Conservation (phyloP, 2,329 filamentous ascomycete genomes). For the Fusarium domesticum region DNA sequence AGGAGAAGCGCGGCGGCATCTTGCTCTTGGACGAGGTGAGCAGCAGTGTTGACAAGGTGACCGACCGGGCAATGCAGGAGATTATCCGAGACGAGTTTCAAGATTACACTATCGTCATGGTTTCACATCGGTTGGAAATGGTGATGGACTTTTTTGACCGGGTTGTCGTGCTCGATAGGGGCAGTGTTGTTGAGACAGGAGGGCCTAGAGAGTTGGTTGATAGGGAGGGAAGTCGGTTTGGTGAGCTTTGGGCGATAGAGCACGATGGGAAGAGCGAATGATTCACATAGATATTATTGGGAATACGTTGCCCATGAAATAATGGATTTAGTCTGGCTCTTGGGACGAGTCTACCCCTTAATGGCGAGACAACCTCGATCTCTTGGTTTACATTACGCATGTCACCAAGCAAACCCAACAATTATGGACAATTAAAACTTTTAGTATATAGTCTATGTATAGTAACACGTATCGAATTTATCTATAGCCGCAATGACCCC, state of each 20-base stretch:
- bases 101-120: constrained; percentile 52
- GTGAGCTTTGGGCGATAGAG: constrained; percentile 33
- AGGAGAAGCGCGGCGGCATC: constrained; percentile 27
- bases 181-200: constrained; percentile 42
- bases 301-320: no score
- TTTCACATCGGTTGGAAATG: constrained; percentile 47
- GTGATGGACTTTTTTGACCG: constrained; percentile 50
- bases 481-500: no score
- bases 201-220: constrained; percentile 24
- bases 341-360: no score
- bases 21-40: constrained; percentile 45
- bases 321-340: no score
- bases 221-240: constrained; percentile 29
- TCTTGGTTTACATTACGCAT: no score
- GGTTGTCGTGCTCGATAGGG: constrained; percentile 50
- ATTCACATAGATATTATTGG: not conserved
- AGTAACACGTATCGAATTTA: no score
- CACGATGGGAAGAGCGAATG: constrained; percentile 1
- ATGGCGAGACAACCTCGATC: no score
- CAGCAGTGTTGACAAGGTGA: constrained; percentile 41
- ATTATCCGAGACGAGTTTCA: constrained; percentile 41
- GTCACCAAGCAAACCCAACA: no score
- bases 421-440: no score
- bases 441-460: no score
- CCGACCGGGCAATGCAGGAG: constrained; percentile 41